Conservation (phyloP, 352 stramenopile genomes). For the Phytophthora pseudosyringae region DNA sequence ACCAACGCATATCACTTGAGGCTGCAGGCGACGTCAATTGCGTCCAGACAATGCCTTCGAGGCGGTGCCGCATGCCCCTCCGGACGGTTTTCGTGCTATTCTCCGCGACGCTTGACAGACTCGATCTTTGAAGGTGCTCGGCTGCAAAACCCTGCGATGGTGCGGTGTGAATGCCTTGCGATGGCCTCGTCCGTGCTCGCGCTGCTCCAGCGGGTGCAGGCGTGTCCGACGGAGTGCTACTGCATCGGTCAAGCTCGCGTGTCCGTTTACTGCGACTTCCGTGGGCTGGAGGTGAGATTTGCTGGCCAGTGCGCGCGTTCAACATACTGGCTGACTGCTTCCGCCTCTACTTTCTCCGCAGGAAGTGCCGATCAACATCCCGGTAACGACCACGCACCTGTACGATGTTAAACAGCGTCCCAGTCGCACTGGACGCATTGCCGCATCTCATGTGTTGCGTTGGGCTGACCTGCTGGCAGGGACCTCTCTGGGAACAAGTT, state of each 20-base stretch:
- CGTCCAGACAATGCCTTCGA: slow-evolving; percentile 13
- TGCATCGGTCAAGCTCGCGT: slow-evolving; percentile 73
- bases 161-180: slow-evolving; percentile 17
- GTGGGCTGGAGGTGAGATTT: slow-evolving; percentile 55
- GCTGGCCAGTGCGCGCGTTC: background rate
- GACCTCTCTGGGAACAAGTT: slow-evolving; percentile 81
- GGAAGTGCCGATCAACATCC: slow-evolving; percentile 67
- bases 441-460: slow-evolving; percentile 17
- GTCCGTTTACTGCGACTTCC: slow-evolving; percentile 83
- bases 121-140: slow-evolving; percentile 14
- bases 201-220: slow-evolving; percentile 6
- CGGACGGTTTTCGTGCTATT: slow-evolving; percentile 17
- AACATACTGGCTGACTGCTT: slow-evolving; percentile 10
- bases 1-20: slow-evolving; percentile 14
- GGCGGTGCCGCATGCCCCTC: slow-evolving; percentile 4
- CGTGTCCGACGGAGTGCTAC: slow-evolving; percentile 60
- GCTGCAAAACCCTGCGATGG: slow-evolving; percentile 15
- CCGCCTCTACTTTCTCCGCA: slow-evolving; percentile 21
- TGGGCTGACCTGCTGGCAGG: slow-evolving; percentile 29
- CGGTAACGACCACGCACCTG: slow-evolving; percentile 74
- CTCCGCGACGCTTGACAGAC: slow-evolving; percentile 30
- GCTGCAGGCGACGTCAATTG: slow-evolving; percentile 6
- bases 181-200: slow-evolving; percentile 13
- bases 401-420: slow-evolving; percentile 37
- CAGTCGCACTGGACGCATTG: slow-evolving; percentile 11